A percentile compares a stretch with the other conserved stretches of the same genome.
Conservation (phyloP, 306 rosid genomes). For the Sophora flavescens region DNA sequence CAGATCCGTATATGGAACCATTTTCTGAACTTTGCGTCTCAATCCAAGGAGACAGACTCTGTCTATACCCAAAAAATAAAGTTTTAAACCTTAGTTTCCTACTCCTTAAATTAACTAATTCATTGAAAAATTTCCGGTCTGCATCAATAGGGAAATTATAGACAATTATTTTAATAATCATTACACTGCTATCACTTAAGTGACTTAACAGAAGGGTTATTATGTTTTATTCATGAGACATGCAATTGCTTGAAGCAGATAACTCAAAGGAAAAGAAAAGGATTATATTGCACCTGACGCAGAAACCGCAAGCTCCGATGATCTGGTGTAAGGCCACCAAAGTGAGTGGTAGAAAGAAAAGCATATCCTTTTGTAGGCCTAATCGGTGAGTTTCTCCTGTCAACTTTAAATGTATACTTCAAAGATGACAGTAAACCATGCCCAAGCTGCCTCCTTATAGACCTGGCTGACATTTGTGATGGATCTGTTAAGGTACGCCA, state of each 20-base stretch:
- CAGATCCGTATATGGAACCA: slow-evolving; percentile 17
- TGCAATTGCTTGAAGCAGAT: slow-evolving; percentile 33
- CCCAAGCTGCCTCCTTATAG: slow-evolving; percentile 98
- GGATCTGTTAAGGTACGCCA: slow-evolving; percentile 95
- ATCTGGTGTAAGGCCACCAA: slow-evolving; percentile 97
- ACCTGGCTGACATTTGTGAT: slow-evolving; percentile 85
- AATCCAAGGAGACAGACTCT: slow-evolving; percentile 27
- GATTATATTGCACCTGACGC: slow-evolving; percentile 73
- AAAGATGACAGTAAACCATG: slow-evolving; percentile 87
- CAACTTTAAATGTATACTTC: slow-evolving; percentile 83
- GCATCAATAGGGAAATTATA: slow-evolving; percentile 34
- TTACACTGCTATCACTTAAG: slow-evolving; percentile 21
- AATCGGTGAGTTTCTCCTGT: slow-evolving; percentile 79
- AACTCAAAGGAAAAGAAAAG: slow-evolving; percentile 37
- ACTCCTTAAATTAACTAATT: slow-evolving; percentile 21
- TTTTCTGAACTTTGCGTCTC: slow-evolving; percentile 25
- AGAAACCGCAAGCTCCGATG: slow-evolving; percentile 78
- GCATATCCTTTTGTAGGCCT: slow-evolving; percentile 92
- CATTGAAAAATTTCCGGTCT: slow-evolving; percentile 2
- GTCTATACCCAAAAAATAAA: slow-evolving; percentile 25
- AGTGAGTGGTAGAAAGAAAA: slow-evolving; percentile 84
- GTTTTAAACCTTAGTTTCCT: slow-evolving; percentile 18
- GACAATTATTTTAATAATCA: slow-evolving; percentile 32
- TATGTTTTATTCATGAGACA: slow-evolving; percentile 33
- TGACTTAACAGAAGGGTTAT: neutral